These are phyloP conservation scores for Alternaria brassicae DNA, from an alignment of 2,329 filamentous ascomycete genomes.

Conservation along the genomic window DNA sequence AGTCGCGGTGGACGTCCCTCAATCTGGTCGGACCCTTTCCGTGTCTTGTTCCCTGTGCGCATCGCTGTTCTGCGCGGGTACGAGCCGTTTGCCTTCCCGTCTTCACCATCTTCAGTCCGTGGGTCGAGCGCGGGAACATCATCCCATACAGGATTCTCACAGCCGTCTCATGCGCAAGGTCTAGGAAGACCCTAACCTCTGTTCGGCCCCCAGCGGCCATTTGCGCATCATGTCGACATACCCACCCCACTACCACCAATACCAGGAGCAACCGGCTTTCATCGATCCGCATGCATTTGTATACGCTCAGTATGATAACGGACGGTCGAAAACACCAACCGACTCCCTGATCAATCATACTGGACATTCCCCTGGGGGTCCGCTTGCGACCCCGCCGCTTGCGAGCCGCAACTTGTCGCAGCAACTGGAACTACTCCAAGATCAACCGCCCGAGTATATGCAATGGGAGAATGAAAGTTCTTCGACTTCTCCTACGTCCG, in stretches of 20 bases:
- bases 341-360: slow-evolving; percentile 45
- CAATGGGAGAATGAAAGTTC: slow-evolving; percentile 43
- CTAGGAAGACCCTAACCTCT: slow-evolving; percentile 29
- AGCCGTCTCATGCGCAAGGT: slow-evolving; percentile 38
- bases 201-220: slow-evolving; percentile 26
- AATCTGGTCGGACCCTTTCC: slow-evolving; percentile 29
- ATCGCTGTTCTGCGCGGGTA: slow-evolving; percentile 26
- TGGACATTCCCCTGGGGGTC: slow-evolving; percentile 41
- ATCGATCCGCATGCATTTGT: slow-evolving; percentile 29
- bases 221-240: slow-evolving; percentile 43
- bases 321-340: slow-evolving; percentile 45
- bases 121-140: slow-evolving; percentile 33
- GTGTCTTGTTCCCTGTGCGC: slow-evolving; percentile 32
- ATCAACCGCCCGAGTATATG: slow-evolving; percentile 41
- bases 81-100: slow-evolving; percentile 28
- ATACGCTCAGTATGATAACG: slow-evolving; percentile 33
- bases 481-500: slow-evolving; percentile 47
- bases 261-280: slow-evolving; percentile 31
- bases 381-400: slow-evolving; percentile 44
- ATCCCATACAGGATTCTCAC: slow-evolving; percentile 32
- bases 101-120: slow-evolving; percentile 33
- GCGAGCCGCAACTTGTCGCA: slow-evolving; percentile 43
- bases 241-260: slow-evolving; percentile 28
- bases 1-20: slow-evolving; percentile 36
- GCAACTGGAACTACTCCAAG: slow-evolving; percentile 35